phyloP scores from a whole-genome alignment of 192 early-diverging fungal genomes.

The Umbelopsis ramanniana region DNA sequence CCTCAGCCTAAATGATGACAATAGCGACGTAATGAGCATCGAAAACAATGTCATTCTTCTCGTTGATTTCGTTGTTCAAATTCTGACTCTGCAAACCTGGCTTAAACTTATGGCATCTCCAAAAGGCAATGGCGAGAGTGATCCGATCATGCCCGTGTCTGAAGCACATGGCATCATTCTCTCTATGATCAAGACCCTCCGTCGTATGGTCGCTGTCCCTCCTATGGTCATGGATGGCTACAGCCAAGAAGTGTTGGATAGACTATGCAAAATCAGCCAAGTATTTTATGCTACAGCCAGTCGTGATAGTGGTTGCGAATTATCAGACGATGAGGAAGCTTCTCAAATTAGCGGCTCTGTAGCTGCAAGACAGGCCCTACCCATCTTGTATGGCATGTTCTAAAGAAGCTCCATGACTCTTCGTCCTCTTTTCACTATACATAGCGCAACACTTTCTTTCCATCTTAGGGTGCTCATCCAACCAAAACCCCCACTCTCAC shows the following conservation, averaged over 20 bases:
- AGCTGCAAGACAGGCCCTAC: background rate
- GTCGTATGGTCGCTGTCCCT: background rate
- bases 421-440: no score
- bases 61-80: conserved; percentile 33
- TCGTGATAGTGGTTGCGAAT: background rate
- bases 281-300: background rate
- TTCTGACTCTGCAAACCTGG: conserved; percentile 30
- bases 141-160: background rate
- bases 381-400: background rate
- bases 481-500: no score
- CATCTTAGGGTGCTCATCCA: no score
- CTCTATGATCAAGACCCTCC: conserved; percentile 1
- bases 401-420: background rate
- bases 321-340: background rate
- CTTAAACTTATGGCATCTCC: conserved; percentile 21
- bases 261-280: conserved; percentile 4
- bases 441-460: no score
- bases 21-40: background rate
- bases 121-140: background rate
- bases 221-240: conserved; percentile 6
- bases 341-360: background rate
- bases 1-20: background rate
- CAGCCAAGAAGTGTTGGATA: conserved; percentile 5
- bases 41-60: conserved; percentile 20
- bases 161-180: background rate